phyloP scores from a whole-genome alignment of 2,329 filamentous ascomycete species.

The Talaromyces sp. region DNA sequence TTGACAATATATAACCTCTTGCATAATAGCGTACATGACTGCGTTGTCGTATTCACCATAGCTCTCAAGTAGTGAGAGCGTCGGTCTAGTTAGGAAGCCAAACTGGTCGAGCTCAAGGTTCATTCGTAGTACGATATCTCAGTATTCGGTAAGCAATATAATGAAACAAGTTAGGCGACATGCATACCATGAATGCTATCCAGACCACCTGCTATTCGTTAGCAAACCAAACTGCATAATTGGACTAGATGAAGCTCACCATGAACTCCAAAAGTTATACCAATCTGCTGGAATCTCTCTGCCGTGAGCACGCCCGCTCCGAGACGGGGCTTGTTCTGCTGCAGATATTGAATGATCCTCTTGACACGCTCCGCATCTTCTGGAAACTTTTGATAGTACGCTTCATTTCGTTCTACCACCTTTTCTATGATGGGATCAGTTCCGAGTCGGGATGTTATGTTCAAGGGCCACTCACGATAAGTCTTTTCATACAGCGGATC shows the following conservation, averaged over 20 bases:
- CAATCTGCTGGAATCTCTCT: conserved; percentile 72
- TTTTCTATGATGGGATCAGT: conserved; percentile 48
- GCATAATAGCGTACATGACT: conserved; percentile 80
- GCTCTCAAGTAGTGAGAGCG: conserved; percentile 66
- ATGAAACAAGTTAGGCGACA: not conserved
- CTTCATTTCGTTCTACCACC: conserved; percentile 68
- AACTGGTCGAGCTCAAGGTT: conserved; percentile 72
- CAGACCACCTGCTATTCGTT: conserved; percentile 56
- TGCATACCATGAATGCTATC: conserved; percentile 66
- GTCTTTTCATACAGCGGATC: conserved; percentile 74
- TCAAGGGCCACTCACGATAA: conserved; percentile 48
- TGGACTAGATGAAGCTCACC: conserved; percentile 39
- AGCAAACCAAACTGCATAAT: not conserved
- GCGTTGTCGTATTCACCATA: conserved; percentile 69
- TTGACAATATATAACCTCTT: conserved; percentile 85
- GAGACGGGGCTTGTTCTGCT: conserved; percentile 61
- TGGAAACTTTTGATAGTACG: conserved; percentile 82
- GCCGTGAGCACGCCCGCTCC: conserved; percentile 72
- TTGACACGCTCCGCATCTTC: conserved; percentile 71
- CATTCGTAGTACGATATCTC: conserved; percentile 67
- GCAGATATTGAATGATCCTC: conserved; percentile 64
- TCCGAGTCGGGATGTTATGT: not conserved
- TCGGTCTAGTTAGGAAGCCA: conserved; percentile 70
- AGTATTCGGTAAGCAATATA: conserved; percentile 11
- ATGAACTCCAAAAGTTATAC: conserved; percentile 74